Base-by-base conservation (phyloP, 108 stramenopile species). In the Seminavis robusta region DNA sequence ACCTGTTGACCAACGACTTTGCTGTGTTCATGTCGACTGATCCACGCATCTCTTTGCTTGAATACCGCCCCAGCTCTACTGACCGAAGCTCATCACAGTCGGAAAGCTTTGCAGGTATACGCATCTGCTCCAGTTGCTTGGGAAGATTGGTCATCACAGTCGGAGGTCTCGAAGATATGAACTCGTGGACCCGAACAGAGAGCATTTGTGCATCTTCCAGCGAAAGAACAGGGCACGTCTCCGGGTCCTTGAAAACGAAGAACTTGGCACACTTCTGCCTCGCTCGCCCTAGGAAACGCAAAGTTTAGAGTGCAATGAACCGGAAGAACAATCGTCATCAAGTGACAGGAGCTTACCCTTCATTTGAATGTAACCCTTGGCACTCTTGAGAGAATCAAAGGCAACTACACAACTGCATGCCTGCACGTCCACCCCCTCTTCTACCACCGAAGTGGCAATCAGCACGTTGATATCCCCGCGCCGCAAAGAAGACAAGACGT, bases 341-440 rank as follows among this genome's bases (percentile, higher is more conserved):
- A n/a, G n/a, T n/a, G n/a, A n/a, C n/a, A n/a, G n/a, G n/a, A n/a
- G n/a, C n/a, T n/a, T n/a, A n/a, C n/a, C n/a, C 63, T 84, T 84
- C 83, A 84, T 84, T 62, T 84, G 83, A 27, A 84, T 71, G 62
- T 77, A 84, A 20, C 67, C 71, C 48, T 84, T 77, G 38, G 59
- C 52, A 13, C 39, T 69, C 23, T 42, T 73, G n/a, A 80, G 30
- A 4, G 56, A 33, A 48, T 84, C 83, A 43, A 84, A 80, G 11
- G 63, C 76, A 29, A 80, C 54, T 1, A 84, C 70, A 34, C 80
- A 74, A 1, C 79, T 80, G 33, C 83, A 84, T 1, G 83, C 78
- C 52, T 74, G 63, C 1, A 84, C 72, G 63, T 84, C 83, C 15
- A 84, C 69, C 9, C 83, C 83, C 57, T 84, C 83, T 53, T 84